phyloP scores from a whole-genome alignment of 2,329 filamentous ascomycete species.

The Purpureocillium lavendulum region DNA sequence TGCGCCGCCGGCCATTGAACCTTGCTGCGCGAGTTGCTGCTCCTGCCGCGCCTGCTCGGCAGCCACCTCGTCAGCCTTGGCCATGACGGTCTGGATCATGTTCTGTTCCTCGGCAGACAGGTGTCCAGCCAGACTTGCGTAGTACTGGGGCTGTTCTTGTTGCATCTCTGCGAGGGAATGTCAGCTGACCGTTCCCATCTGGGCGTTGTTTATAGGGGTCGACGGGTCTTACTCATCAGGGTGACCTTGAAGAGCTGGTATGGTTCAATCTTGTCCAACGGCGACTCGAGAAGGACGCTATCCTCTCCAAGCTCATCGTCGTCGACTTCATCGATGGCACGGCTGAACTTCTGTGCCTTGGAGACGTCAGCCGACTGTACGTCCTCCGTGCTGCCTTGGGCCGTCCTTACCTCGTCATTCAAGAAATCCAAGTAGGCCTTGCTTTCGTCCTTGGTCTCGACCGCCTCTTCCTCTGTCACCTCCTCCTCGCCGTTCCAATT shows the following conservation, averaged over 20 bases:
- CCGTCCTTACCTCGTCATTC: conserved; percentile 65
- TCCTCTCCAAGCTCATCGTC: conserved; percentile 86
- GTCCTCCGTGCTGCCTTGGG: background rate
- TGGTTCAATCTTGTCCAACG: conserved; percentile 89
- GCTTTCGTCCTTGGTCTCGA: conserved; percentile 78
- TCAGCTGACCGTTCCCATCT: background rate
- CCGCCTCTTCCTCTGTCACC: conserved; percentile 54
- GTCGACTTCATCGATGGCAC: conserved; percentile 59
- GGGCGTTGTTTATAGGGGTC: background rate
- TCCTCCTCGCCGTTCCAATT: conserved; percentile 73
- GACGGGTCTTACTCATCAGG: conserved; percentile 76
- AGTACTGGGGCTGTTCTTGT: conserved; percentile 84
- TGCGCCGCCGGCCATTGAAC: background rate
- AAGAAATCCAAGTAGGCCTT: conserved; percentile 93
- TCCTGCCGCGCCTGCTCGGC: conserved; percentile 12
- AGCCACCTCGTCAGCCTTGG: conserved; percentile 41
- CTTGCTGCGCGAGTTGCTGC: conserved; percentile 17
- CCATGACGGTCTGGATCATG: conserved; percentile 72
- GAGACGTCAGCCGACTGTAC: background rate
- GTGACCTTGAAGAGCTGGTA: conserved; percentile 82
- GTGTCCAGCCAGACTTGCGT: conserved; percentile 69
- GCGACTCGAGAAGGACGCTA: conserved; percentile 84
- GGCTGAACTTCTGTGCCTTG: conserved; percentile 75
- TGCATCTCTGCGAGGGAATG: conserved; percentile 57
- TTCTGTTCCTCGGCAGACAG: conserved; percentile 74